Evolutionary conservation across 2,329 filamentous ascomycete species (phyloP), one percentile per base, ranked within the genome.

Genomic region (Ophiostoma novo-ulmi): DNA sequence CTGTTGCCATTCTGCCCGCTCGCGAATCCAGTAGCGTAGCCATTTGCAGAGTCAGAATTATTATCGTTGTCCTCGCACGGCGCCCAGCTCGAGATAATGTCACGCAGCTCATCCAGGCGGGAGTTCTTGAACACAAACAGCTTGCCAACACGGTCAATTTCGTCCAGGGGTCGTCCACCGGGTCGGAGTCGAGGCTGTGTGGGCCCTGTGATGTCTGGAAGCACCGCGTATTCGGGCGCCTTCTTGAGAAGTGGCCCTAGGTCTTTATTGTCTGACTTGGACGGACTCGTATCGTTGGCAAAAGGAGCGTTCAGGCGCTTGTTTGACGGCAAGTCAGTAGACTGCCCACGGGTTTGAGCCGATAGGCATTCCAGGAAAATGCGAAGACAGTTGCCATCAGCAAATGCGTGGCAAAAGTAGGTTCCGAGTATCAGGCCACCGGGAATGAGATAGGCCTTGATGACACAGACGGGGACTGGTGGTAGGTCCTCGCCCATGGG

Each of bases 391-490:
- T 79, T 77, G 13, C 81, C 82, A 68, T 83, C 82, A 20, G 79
- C 80, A 35, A 82, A 74, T 7, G 80, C 76, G 70, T 83, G 82
- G 71, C 82, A 80, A 65, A 83, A 75, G 71, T 78, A 81, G n/a
- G 81, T 72, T 6, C 76, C 78, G 31, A 83, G 76, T 7, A 83
- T 71, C 11, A 83, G 69, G 0, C 82, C 81, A 2, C 80, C 81
- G 3, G 76, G 73, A 8, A 80, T 77, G 69, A 81, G 78, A 58
- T 78, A 77, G n/a, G 77, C 79, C 17, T 79, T 78, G 6, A 83
- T 76, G n/a, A 77, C 76, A 1, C 78, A 77, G 13, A 80, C 80
- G 0, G 81, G 81, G 35, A 81, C 75, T 0, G 74, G 73, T 6
- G 73, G 64, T 13, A 70, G 48, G 31, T 69, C 70, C 11, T 71